Conservation (phyloP, 2,329 filamentous ascomycete species). For the Nothophaeocryptopus gaeumannii region DNA sequence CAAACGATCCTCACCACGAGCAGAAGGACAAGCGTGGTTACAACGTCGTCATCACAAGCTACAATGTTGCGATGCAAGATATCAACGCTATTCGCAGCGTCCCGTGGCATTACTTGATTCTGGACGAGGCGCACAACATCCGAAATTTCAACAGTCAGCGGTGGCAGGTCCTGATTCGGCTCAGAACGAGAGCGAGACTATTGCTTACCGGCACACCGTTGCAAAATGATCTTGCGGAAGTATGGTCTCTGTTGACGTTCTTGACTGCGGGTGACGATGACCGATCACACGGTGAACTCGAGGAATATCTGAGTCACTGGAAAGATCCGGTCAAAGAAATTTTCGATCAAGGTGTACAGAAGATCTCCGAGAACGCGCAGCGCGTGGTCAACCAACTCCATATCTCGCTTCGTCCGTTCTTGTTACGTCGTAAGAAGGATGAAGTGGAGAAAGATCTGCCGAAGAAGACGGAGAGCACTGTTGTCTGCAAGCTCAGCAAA, state of each 20-base stretch:
- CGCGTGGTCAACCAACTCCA: constrained; percentile 91
- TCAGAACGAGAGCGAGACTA: constrained; percentile 84
- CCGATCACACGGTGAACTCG: constrained; percentile 81
- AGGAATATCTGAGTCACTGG: constrained; percentile 95
- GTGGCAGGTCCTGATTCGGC: constrained; percentile 92
- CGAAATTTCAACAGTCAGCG: constrained; percentile 98
- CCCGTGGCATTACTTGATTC: constrained; percentile 95
- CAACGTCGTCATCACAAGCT: constrained; percentile 97
- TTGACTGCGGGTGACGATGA: constrained; percentile 85
- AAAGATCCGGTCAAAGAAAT: constrained; percentile 94
- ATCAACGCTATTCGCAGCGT: constrained; percentile 89
- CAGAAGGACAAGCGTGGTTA: constrained; percentile 94
- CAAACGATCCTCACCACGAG: constrained; percentile 59
- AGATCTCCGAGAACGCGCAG: constrained; percentile 90
- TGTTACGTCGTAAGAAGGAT: constrained; percentile 85
- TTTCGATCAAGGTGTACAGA: constrained; percentile 86
- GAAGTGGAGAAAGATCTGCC: constrained; percentile 99
- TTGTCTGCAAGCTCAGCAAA: constrained; percentile 92
- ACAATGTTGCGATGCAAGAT: constrained; percentile 92
- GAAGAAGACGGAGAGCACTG: constrained; percentile 93
- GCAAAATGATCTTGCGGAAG: constrained; percentile 92
- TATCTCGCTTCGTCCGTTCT: constrained; percentile 86
- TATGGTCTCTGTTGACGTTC: constrained; percentile 97
- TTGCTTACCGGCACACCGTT: constrained; percentile 90
- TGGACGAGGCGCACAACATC: constrained; percentile 98